Percentiles rank a stretch among this genome's conserved stretches.
Conservation (phyloP, 1,284 basidiomycete genomes). For the Leccinum ambiguum region DNA sequence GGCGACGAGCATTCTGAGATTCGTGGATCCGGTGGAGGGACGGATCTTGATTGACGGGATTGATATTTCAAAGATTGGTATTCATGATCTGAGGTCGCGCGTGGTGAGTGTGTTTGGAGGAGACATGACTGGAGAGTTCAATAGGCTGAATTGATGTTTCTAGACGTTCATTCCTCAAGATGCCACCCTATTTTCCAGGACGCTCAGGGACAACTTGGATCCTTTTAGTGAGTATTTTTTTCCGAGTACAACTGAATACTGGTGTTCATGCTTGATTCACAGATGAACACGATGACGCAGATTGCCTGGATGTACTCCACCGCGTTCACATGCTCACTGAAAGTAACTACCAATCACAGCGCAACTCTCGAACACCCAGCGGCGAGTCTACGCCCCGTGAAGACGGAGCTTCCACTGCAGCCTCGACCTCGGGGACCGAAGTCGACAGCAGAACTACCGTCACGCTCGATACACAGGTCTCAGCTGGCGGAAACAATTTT, state of each 20-base stretch:
- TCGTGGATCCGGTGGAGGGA: slow-evolving; percentile 82
- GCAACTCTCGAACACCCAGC: slow-evolving; percentile 31
- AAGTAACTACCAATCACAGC: slow-evolving; percentile 44
- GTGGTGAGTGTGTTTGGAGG: slow-evolving; percentile 50
- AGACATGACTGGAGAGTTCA: background rate
- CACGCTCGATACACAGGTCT: slow-evolving; percentile 57
- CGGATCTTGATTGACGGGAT: slow-evolving; percentile 86
- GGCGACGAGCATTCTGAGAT: slow-evolving; percentile 85
- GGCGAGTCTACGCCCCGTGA: slow-evolving; percentile 21
- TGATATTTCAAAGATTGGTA: slow-evolving; percentile 85
- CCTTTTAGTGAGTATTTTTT: slow-evolving; percentile 57
- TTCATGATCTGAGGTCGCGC: slow-evolving; percentile 79
- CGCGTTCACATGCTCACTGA: slow-evolving; percentile 55
- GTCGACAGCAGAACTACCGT: slow-evolving; percentile 41
- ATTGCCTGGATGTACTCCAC: slow-evolving; percentile 57
- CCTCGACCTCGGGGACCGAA: slow-evolving; percentile 30
- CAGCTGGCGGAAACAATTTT: slow-evolving; percentile 67
- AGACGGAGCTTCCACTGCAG: slow-evolving; percentile 5
- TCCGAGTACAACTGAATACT: slow-evolving; percentile 4
- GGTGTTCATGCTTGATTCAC: slow-evolving; percentile 3
- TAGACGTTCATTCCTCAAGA: slow-evolving; percentile 86
- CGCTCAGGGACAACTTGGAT: slow-evolving; percentile 84
- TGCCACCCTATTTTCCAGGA: slow-evolving; percentile 84
- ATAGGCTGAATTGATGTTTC: slow-evolving; percentile 3
- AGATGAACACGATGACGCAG: slow-evolving; percentile 81